Conservation (phyloP, 106 monocot species). For the Dendrobium huoshanense region DNA sequence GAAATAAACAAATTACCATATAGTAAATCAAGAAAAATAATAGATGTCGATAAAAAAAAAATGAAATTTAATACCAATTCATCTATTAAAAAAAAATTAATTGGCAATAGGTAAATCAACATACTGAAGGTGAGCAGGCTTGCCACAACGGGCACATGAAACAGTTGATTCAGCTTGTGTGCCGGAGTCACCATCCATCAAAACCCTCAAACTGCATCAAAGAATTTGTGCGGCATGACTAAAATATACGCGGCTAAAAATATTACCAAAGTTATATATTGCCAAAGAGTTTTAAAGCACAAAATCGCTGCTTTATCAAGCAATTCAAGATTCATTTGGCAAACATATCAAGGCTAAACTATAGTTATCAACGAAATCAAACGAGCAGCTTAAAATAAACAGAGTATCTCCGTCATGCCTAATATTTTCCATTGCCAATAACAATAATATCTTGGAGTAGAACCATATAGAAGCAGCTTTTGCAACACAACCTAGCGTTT, state of each 20-base stretch:
- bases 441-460: not conserved
- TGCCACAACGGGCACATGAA: conserved; percentile 37
- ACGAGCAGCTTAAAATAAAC: not conserved
- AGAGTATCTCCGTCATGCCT: not conserved
- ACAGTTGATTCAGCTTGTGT: conserved; percentile 10
- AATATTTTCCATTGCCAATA: not conserved
- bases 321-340: not conserved
- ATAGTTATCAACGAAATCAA: not conserved
- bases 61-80: not conserved
- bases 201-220: not conserved
- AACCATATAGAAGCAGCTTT: not conserved
- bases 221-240: not conserved
- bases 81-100: not conserved
- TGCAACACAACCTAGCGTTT: not conserved
- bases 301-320: not conserved
- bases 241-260: not conserved
- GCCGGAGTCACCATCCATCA: conserved; percentile 26
- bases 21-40: not conserved
- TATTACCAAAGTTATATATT: not conserved
- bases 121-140: conserved; percentile 51
- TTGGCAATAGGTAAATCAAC: not conserved
- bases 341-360: not conserved
- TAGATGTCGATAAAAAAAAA: not conserved
- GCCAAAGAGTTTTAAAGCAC: not conserved
- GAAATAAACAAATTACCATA: not conserved